Evolutionary conservation across 257 asterid species (phyloP), one percentile per base, ranked within the genome.

Genomic region (Capsicum rhomboideum): DNA sequence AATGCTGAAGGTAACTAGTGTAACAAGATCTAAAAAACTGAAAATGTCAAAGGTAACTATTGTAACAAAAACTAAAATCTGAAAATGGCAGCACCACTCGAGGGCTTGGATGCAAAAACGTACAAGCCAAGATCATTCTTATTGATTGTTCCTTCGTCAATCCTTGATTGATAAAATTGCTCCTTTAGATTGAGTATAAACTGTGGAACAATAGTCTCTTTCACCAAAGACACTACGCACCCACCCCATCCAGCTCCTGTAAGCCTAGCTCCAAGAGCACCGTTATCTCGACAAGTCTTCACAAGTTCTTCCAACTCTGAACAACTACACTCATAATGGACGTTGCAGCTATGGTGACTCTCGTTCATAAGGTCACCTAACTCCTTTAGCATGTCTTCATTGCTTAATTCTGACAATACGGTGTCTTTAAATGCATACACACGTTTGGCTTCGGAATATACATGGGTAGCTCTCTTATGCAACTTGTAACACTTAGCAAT

Each of bases 181-280:
- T 93, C 99, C 99, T 96, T 96, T 91, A 94, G 85, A 86, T 94
- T 96, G n/a, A 92, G 97, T 80, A 96, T 96, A 80, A 94, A 96
- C 53, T 91, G 94, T 20, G 97, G 98, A 46, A 93, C 94, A 9
- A 87, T 84, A 79, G 79, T 91, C 86, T 96, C 99, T 88, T 93
- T 94, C 78, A 96, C 99, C 18, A 96, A 88, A n/a, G 98, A 97
- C 31, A 96, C 99, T 1, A 94, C 93, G 86, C 99, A 96, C 29
- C 98, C 98, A 68, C 99, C 99, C 99, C 99, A 96, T 84, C 99
- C 98, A 6, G 99, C 99, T 78, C 99, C 98, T 0, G 99, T 96
- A 11, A 96, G 97, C 90, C 98, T 92, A 2, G 98, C 97, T 72
- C 99, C 99, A 0, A 96, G 90, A 52, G 98, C 98, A 74, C 98